Conservation (phyloP, 1,139 yeast species). For the Fermentozyma sake region DNA sequence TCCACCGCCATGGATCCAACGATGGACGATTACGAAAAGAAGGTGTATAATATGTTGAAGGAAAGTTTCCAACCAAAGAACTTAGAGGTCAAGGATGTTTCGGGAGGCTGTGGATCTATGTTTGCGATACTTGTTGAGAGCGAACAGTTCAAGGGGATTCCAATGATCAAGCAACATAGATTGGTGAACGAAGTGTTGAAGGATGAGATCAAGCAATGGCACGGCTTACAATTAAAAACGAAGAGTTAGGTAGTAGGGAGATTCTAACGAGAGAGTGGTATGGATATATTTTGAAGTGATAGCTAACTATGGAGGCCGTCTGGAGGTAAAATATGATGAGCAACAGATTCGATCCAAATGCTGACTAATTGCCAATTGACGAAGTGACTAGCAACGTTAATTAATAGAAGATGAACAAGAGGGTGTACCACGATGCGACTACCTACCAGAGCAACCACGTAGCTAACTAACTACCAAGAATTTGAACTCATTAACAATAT, state of each 20-base stretch:
- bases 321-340: too few relatives aligned
- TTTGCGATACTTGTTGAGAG: constrained; percentile 82
- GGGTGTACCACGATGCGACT: too few relatives aligned
- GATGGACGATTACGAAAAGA: constrained; percentile 63
- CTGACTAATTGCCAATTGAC: too few relatives aligned
- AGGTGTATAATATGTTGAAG: constrained; percentile 54
- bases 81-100: constrained; percentile 71
- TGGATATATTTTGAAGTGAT: too few relatives aligned
- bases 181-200: constrained; percentile 76
- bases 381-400: too few relatives aligned
- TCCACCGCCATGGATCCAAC: constrained; percentile 10
- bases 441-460: too few relatives aligned
- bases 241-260: too few relatives aligned
- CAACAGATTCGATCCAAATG: too few relatives aligned
- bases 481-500: too few relatives aligned
- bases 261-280: constrained; percentile 11
- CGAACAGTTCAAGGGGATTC: constrained; percentile 66
- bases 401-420: too few relatives aligned
- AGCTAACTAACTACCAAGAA: too few relatives aligned
- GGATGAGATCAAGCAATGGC: constrained; percentile 91
- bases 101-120: constrained; percentile 98
- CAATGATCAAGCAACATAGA: constrained; percentile 89
- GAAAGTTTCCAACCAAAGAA: constrained; percentile 53
- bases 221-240: constrained; percentile 84
- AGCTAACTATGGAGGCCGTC: too few relatives aligned